Evolutionary conservation across 441 rosid species (phyloP).

Genomic region (Eutrema salsugineum): DNA sequence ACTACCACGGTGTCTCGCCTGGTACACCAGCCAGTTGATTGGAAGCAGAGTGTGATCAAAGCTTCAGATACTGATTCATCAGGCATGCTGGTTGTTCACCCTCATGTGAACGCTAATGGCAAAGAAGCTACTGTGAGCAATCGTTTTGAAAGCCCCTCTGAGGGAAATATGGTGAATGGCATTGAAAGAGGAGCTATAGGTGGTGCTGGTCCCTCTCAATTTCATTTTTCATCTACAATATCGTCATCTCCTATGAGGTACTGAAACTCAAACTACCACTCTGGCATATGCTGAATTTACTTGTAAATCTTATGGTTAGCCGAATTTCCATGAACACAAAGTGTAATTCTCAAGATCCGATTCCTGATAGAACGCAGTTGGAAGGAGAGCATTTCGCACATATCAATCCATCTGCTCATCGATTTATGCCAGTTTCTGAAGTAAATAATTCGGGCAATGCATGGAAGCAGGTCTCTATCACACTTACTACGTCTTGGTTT

Average conservation of each 20-base stretch:
- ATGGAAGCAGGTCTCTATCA: slow-evolving; percentile 62
- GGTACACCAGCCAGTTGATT: slow-evolving; percentile 40
- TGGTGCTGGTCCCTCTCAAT: slow-evolving; percentile 41
- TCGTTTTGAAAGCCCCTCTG: slow-evolving; percentile 28
- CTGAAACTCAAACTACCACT: not conserved
- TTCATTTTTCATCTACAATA: slow-evolving; percentile 52
- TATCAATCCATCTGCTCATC: not conserved
- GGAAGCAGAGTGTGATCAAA: slow-evolving; percentile 28
- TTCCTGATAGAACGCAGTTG: slow-evolving; percentile 46
- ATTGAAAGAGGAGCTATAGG: slow-evolving; percentile 35
- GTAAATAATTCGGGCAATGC: slow-evolving; percentile 1
- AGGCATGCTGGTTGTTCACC: slow-evolving; percentile 36
- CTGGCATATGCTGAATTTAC: not conserved
- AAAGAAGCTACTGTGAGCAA: slow-evolving; percentile 36
- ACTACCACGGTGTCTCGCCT: slow-evolving; percentile 32
- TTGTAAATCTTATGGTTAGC: not conserved
- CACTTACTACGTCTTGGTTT: slow-evolving; percentile 6
- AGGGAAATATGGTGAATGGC: slow-evolving; percentile 45
- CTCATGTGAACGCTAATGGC: slow-evolving; percentile 29
- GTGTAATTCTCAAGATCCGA: not conserved
- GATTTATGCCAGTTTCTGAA: slow-evolving; percentile 11
- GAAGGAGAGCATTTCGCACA: slow-evolving; percentile 35
- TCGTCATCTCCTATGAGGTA: slow-evolving; percentile 64
- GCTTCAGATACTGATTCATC: slow-evolving; percentile 34
- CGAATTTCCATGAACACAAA: not conserved